Percentiles rank a stretch among this genome's conserved stretches.
Conservation (phyloP, 225 moss, liverwort and hornwort species). For the Bryum argenteum region DNA sequence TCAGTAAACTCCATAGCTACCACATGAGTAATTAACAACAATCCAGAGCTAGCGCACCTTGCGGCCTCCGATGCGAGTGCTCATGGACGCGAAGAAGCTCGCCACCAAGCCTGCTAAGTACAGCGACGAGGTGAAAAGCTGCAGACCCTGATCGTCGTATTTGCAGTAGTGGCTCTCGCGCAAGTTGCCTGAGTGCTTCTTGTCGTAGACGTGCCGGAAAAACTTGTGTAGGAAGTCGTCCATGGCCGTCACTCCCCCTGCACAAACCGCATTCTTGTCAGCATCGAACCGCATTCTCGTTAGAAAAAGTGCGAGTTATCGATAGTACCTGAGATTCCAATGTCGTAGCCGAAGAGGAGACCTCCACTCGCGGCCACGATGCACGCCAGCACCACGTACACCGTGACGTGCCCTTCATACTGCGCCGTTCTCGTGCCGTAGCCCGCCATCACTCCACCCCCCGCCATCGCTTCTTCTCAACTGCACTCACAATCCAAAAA, state of each 20-base stretch:
- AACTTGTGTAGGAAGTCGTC: conserved; percentile 47
- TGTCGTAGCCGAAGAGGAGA: conserved; percentile 54
- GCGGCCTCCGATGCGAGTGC: conserved; percentile 34
- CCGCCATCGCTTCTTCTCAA: conserved; percentile 37
- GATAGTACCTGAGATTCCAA: conserved; percentile 43
- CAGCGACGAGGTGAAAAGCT: conserved; percentile 58
- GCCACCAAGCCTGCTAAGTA: conserved; percentile 54
- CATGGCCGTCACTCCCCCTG: conserved; percentile 62
- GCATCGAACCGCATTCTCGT: no score
- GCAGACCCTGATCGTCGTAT: conserved; percentile 45
- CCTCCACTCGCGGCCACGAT: conserved; percentile 53
- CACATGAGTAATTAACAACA: no score
- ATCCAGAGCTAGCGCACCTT: background rate
- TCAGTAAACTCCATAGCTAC: background rate
- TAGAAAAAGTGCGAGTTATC: background rate
- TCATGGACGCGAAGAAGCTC: conserved; percentile 43
- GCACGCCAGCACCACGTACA: conserved; percentile 46
- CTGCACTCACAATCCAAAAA: background rate
- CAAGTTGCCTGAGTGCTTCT: conserved; percentile 3
- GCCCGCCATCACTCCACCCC: conserved; percentile 25
- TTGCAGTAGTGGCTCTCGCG: conserved; percentile 54
- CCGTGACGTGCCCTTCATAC: conserved; percentile 46
- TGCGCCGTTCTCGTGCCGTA: conserved; percentile 11
- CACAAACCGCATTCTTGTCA: background rate
- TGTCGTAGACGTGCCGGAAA: conserved; percentile 43